Conservation (phyloP, 2,329 filamentous ascomycete species). For the Orbilia quercus region DNA sequence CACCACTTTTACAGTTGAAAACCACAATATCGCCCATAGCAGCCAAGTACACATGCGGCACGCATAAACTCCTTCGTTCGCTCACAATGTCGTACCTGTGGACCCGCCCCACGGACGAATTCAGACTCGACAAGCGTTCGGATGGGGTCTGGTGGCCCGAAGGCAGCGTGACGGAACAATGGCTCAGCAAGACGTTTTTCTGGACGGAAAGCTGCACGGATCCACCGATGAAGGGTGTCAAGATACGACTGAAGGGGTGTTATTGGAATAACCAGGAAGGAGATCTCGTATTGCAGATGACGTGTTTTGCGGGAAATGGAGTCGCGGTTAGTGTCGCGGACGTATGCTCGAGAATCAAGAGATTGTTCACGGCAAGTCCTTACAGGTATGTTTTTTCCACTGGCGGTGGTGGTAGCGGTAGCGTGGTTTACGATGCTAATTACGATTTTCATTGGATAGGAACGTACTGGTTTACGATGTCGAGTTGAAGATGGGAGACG, state of each 20-base stretch:
- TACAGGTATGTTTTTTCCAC: constrained; percentile 41
- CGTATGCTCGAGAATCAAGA: constrained; percentile 54
- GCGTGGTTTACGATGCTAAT: constrained; percentile 16
- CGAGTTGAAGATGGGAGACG: constrained; percentile 48
- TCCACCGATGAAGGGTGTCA: constrained; percentile 52
- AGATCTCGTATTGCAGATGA: constrained; percentile 54
- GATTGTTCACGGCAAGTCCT: constrained; percentile 50
- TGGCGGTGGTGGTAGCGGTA: not conserved
- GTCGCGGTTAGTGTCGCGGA: constrained; percentile 47
- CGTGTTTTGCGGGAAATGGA: constrained; percentile 53
- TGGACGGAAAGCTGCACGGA: constrained; percentile 55
- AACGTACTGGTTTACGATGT: constrained; percentile 53
- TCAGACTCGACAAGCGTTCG: constrained; percentile 43
- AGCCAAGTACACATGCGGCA: constrained; percentile 42
- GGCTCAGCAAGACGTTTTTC: constrained; percentile 51
- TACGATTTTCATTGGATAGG: too few relatives aligned
- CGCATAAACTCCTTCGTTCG: constrained; percentile 49
- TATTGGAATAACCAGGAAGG: constrained; percentile 56
- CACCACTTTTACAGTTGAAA: not conserved
- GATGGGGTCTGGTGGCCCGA: constrained; percentile 53
- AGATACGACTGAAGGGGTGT: constrained; percentile 52
- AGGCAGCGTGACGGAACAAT: constrained; percentile 48
- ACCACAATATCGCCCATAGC: constrained; percentile 9
- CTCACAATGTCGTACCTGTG: constrained; percentile 53
- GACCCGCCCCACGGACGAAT: constrained; percentile 51